Base-by-base conservation (phyloP, 2,329 filamentous ascomycete genomes). In the Hirsutella rhossiliensis region DNA sequence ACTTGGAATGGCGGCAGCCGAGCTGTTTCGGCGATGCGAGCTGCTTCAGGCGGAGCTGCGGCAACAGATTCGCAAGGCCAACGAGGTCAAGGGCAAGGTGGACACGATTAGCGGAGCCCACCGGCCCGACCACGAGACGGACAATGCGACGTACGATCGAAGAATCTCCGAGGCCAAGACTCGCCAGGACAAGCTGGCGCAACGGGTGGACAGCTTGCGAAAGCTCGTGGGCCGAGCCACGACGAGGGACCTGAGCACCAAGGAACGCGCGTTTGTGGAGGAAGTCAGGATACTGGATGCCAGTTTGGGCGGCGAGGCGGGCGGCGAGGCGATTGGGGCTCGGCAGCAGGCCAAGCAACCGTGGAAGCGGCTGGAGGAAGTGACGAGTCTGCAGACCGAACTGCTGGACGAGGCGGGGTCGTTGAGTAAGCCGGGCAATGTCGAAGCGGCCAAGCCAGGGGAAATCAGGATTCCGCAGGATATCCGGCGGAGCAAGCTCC, bases 11-110 rank as follows among this genome's bases (percentile, higher is more conserved):
- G 84, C 82, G 1, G 84, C 82, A 1, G 76, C 83, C 1, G 82
- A 87, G 53, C 67, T 89, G 6, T 89, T 88, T 63, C 71, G 80
- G 23, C 73, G 80, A 44, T 86, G 83, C 48, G 75, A 83, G 51
- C 71, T 78, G 39, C 69, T 89, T 23, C 79, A 82, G 53, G 66
- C 70, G 17, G 83, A 88, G 55, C 69, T 88, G 37, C 69, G 68
- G 49, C 75, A 80, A 48, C 84, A 89, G 56, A 73, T 88, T 20
- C 65, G 65, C 48, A 78, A 80, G 51, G 80, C 77, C 27, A 76
- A 78, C 43, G 76, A 83, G 53, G 72, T 86, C 36, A 78, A 77
- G 56, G 66, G 69, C 34, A 76, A 77, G 51, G 77, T 88, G 28
- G 82, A 88, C 50, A 69, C 69, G 36, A 76, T 87, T 46, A 66